Base-by-base conservation (phyloP, 495 filamentous ascomycete genomes). In the Hypomontagnella submonticulosa region DNA sequence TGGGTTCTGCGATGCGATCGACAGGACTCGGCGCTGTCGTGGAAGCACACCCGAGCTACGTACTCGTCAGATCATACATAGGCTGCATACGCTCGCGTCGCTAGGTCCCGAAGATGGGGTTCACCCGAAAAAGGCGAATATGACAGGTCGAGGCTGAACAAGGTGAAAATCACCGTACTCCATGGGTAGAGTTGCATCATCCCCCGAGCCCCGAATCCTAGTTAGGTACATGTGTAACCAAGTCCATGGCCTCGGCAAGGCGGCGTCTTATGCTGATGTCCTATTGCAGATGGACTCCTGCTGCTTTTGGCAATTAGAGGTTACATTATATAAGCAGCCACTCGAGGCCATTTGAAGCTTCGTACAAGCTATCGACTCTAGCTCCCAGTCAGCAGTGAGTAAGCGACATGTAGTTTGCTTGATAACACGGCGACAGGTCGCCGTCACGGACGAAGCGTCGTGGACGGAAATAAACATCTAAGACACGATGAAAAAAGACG, bases 131-230 rank as follows among this genome's bases (percentile, higher is more conserved):
- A 63, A 8, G 36, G 48, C 4, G 56, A 66, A 19, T 33, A 50
- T 55, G 19, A 48, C 41, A 23, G 43, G 38, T 56, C 65, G 59
- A 60, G 65, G 65, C 65, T 68, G 65, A 68, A 59, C 46, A 46
- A 54, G 42, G 42, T 38, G 16, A 33, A 54, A 53, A 37, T 40
- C 51, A 44, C 36, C 49, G 43, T 42, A 27, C 55, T 59, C 49
- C 59, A 36, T 63, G 52, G 44, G 48, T 63, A 57, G 44, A 60
- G 54, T 56, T 32, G 15, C 54, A 59, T 68, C 34, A 34, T n/a
- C 49, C 50, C 60, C 48, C 37, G 54, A 58, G 48, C 7, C 34
- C 36, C 48, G 56, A 56, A 51, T 46, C 33, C 47, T 15, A 53
- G 27, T 53, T 27, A 27, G 23, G 23, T n/a, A n/a, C n/a, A n/a